These are phyloP conservation scores for Phellinidium pouzarii DNA, from an alignment of 1,284 basidiomycete genomes.

Conservation along the genomic window DNA sequence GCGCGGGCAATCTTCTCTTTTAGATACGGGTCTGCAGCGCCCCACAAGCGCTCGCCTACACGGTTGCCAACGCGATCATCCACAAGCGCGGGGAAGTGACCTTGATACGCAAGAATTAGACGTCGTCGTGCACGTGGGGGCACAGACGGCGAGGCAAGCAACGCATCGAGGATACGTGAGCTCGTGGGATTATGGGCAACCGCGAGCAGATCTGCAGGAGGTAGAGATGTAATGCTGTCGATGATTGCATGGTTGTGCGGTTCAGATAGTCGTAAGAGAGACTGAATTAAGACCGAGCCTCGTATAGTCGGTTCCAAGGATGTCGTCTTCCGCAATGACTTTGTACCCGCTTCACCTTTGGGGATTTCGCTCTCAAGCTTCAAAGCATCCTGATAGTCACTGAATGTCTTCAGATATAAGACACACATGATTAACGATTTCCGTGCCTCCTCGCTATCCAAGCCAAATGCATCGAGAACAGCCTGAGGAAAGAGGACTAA, in stretches of 20 bases:
- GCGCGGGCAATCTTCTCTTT: conserved; percentile 89
- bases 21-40: conserved; percentile 80
- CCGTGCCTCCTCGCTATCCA: conserved; percentile 35
- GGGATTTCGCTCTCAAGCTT: conserved; percentile 9
- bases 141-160: conserved; percentile 67
- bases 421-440: conserved; percentile 41
- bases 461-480: conserved; percentile 52
- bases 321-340: neutral
- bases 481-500: conserved; percentile 38
- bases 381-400: conserved; percentile 23
- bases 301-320: conserved; percentile 62
- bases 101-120: conserved; percentile 70
- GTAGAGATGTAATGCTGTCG: conserved; percentile 46
- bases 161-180: conserved; percentile 77
- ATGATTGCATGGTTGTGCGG: conserved; percentile 62
- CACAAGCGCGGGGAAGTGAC: conserved; percentile 70
- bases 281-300: conserved; percentile 80
- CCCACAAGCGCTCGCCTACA: conserved; percentile 84
- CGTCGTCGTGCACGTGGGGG: conserved; percentile 60
- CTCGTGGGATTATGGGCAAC: conserved; percentile 69
- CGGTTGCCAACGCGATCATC: conserved; percentile 86
- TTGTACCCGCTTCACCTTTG: conserved; percentile 31
- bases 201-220: conserved; percentile 49
- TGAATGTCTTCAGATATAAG: conserved; percentile 39
- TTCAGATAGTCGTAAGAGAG: conserved; percentile 60